phyloP scores from a whole-genome alignment of 306 rosid species.

The Cucumis melo region DNA sequence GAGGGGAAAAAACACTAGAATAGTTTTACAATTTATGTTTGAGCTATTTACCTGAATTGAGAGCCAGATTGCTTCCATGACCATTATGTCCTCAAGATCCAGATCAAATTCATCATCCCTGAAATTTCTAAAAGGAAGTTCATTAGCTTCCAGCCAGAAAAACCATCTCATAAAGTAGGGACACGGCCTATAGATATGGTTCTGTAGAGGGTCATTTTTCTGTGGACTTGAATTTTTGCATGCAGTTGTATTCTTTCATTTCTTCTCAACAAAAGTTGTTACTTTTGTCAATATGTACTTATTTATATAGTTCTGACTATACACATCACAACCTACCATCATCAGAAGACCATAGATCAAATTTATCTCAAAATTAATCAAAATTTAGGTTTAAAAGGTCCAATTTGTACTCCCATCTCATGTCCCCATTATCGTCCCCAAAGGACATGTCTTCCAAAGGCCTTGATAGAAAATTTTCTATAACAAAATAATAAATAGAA shows the following conservation, averaged over 20 bases:
- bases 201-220: background rate
- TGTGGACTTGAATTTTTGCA: too few species aligned
- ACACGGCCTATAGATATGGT: background rate
- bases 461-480: background rate
- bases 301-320: background rate
- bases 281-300: background rate
- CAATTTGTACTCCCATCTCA: background rate
- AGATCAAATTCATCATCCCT: constrained; percentile 89
- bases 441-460: background rate
- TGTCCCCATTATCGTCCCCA: background rate
- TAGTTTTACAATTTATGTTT: background rate
- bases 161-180: background rate
- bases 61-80: constrained; percentile 99
- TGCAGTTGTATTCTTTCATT: too few species aligned
- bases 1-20: background rate
- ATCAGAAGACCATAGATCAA: background rate
- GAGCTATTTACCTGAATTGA: constrained; percentile 64
- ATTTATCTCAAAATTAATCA: background rate
- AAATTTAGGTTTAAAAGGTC: background rate
- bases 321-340: background rate
- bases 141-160: background rate
- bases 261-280: too few species aligned
- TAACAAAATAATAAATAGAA: background rate
- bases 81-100: constrained; percentile 97
- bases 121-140: constrained; percentile 13